Evolutionary conservation across 2,329 filamentous ascomycete species (phyloP), one percentile per base, ranked within the genome.

Genomic region (Nothophoma quercina): DNA sequence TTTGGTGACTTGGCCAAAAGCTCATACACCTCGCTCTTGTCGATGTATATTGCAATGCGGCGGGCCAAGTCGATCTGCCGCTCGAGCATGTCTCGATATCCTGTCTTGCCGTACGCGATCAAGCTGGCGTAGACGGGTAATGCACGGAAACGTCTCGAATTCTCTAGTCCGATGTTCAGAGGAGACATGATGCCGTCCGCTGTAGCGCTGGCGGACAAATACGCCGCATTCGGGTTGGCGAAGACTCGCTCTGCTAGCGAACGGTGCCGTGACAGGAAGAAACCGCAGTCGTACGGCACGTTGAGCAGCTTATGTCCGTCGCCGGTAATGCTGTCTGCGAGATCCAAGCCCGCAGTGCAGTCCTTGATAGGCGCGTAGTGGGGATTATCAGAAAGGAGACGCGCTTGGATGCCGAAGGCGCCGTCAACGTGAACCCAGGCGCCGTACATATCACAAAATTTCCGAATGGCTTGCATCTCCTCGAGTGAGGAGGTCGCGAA

Each of bases 291-390:
- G 65, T 97, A 97, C 0, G 93, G 93, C 36, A 96, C 91, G 62
- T 97, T 97, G 55, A 98, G 82, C n/a, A 96, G 77, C 69, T 97
- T 97, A 74, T 98, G 93, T 0, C 84, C 89, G 66, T 97, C 93
- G 2, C 89, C 87, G 0, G 91, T 88, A 62, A 97, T 92, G 42
- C 90, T 96, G 69, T 97, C 91, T 3, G 90, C 91, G 2, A 96
- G 79, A 56, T 96, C 88, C 10, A 97, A 73, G 1, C 90, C 90
- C 4, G 83, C 80, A 1, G 76, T 76, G 76, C 81, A 53, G 75
- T 80, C 28, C 70, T 74, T 51, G 75, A 85, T 55, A 85, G 68
- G 38, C 54, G 75, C 69, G 67, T 89, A 92, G 49, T 88, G 82
- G 1, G 79, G 69, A 0, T 79, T 70, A 0, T 84, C 81, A 5